Base-by-base conservation (phyloP, 2,329 filamentous ascomycete genomes). In the Ophidiomyces ophidiicola region DNA sequence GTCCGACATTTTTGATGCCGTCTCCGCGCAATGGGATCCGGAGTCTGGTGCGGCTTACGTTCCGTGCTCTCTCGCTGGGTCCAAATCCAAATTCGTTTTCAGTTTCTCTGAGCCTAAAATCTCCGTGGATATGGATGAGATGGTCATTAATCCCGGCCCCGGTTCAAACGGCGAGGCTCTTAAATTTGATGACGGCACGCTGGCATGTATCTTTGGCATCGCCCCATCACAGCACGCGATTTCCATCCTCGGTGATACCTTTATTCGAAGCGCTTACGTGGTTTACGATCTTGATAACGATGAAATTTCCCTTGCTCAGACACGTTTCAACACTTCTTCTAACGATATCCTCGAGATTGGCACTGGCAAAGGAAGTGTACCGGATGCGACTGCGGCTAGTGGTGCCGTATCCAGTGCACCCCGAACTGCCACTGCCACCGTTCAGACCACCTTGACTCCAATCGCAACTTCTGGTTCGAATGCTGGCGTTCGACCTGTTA, bases 281-380 rank as follows among this genome's bases (percentile, higher is more conserved):
- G 80, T 86, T 7, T 85, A 82, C 54, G 80, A 85, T 54, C 64
- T 84, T 15, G 72, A 67, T 19, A 82, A 81, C 56, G 76, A 83
- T 54, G 68, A 80, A 58, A 76, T 85, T 47, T 78, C 76, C 1
- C 60, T 85, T 21, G 81, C 79, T 1, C 74, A 80, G 55, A 78
- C 78, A 12, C 71, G 68, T 36, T 78, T 76, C 57, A 74, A 80
- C 52, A 62, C 68, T 3, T 71, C 68, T 0, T 44, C 47, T 4
- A 48, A 57, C 38, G 62, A 67, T 37, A 58, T 76, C 33, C 36
- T 67, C 39, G 72, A 76, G 50, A 76, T 77, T 37, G 58, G 60
- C 3, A 59, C 59, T 6, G 68, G 68, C 5, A 45, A 58, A 1
- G 44, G 53, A 15, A 63, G 64, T 10, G 63, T 76, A 1, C 72